Base-by-base conservation (phyloP, 1,284 basidiomycete species). In the Cystobasidium sp. region DNA sequence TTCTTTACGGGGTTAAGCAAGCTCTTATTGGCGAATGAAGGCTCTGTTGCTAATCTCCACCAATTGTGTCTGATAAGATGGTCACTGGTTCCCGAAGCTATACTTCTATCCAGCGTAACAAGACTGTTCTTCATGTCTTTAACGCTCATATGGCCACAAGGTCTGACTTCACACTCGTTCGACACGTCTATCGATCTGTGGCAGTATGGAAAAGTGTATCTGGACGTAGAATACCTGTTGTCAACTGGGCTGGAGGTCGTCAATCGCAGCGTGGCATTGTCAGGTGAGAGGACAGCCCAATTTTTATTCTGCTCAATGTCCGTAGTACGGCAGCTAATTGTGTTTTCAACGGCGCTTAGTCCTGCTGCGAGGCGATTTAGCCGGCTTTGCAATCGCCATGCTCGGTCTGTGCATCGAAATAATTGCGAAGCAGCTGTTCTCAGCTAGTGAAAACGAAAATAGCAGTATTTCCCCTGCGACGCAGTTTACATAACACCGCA, bases 121-220 rank as follows among this genome's bases (percentile, higher is more conserved):
- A 53, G 49, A 44, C 62, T 73, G 24, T 73, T 73, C 70, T 73
- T 73, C 53, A 55, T 73, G 49, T 59, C 70, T 12, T 51, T 73
- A 6, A 24, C 43, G 0, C 46, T 73, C 10, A 61, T 73, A 46
- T 73, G 62, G 70, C 69, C 56, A 12, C 39, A 64, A 18, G 70
- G 22, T 55, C 63, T 65, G 10, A 20, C 62, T 9, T 44, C 49
- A 41, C 39, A 20, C 16, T 14, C 52, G 3, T 47, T 46, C 55
- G 10, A 16, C 24, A 39, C 47, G 6, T 24, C 55, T 10, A 58
- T 20, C 39, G 9, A 64, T 37, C 49, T 59, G 39, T 20, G 6
- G 55, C 24, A 56, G 16, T 14, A n/a, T 14, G 55, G 55, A n/a
- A 10, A 14, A 41, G 24, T 43, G 14, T 1, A 39, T 14, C 41